Evolutionary conservation across 2,329 filamentous ascomycete species (phyloP).

Genomic region (Cryphonectria japonica): DNA sequence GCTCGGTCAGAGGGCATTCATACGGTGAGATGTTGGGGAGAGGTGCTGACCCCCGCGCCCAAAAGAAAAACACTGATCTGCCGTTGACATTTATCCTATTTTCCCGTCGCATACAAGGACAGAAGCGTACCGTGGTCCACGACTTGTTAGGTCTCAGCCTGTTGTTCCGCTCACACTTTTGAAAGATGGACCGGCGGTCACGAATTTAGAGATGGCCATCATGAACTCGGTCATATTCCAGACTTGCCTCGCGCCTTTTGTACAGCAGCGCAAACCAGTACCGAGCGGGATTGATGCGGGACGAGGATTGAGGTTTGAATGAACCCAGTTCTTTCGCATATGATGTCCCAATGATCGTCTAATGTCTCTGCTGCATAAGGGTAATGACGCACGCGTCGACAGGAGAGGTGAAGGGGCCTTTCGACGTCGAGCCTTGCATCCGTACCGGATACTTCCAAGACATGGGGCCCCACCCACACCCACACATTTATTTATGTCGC

Average conservation of each 20-base stretch:
- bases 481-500: conserved; percentile 25
- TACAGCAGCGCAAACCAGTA: neutral
- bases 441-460: conserved; percentile 20
- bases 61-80: neutral
- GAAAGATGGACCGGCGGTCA: neutral
- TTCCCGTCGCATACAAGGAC: neutral
- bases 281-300: neutral
- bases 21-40: neutral
- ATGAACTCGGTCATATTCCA: neutral
- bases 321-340: neutral
- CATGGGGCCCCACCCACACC: conserved; percentile 10
- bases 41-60: neutral
- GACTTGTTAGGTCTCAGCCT: neutral
- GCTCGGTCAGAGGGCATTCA: neutral
- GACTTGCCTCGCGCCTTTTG: neutral
- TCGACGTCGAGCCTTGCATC: conserved; percentile 22
- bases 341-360: neutral
- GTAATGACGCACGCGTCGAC: neutral
- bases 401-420: neutral
- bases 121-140: conserved; percentile 2
- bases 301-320: neutral
- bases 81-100: neutral
- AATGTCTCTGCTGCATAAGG: neutral
- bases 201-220: neutral
- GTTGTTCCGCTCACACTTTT: neutral